Evolutionary conservation across 2,329 filamentous ascomycete species (phyloP), one percentile per base, ranked within the genome.

Genomic region (Colletotrichum lindemuthianum): DNA sequence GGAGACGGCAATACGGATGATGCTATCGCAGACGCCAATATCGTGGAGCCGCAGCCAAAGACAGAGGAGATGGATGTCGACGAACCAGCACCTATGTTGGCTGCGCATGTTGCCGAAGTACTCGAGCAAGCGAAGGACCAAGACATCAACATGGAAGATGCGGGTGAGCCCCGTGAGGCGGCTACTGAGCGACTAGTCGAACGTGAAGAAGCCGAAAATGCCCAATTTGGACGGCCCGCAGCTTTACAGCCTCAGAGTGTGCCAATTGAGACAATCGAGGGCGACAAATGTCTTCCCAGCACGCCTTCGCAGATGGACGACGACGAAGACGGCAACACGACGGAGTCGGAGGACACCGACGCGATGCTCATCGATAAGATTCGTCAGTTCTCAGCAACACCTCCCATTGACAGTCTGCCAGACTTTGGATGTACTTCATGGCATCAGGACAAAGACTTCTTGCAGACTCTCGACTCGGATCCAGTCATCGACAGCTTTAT

Each of bases 341-440:
- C 84, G 2, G 84, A 87, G 65, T 80, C 84, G 8, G 85, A 87
- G 53, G 84, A 83, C 45, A 78, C 84, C 41, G 79, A 84, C n/a
- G 80, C 78, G 41, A 76, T 82, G 65, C 79, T 80, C n/a, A 73
- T 83, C 33, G 81, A 84, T 44, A 76, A 78, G 6, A 79, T 84
- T 34, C 80, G 85, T 10, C 79, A 82, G 57, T 83, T 80, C 60
- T 84, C 85, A 74, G 73, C 76, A 24, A 88, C 86, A 2, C 86
- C 86, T 2, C 84, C 85, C 2, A 68, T 85, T 10, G 84, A 87
- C 10, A 83, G 79, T 44, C 74, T 88, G 2, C 86, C 86, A 0
- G 73, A 81, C 53, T 84, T 80, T 61, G 72, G 74, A 48, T 76
- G 77, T 47, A 76, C 77, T 37, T 75, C 81, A 0, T 87, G 84